Base-by-base conservation (phyloP, 78 protist species). In the Speleostelium caveatum region DNA sequence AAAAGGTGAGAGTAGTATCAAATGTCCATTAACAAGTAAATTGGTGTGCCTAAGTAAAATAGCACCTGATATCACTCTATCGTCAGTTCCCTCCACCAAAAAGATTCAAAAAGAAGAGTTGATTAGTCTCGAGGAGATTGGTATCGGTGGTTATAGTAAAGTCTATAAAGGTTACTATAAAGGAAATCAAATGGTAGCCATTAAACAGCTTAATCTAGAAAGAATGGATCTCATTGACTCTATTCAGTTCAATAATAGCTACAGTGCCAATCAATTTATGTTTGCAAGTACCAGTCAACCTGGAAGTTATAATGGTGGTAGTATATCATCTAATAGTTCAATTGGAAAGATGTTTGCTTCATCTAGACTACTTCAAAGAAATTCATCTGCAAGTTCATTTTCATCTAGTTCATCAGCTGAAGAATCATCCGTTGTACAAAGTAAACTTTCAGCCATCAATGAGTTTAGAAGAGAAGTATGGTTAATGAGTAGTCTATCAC, bases 391-490 rank as follows among this genome's bases (percentile, higher is more conserved):
- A 12, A 59, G 73, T 22, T 83, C 91, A 14, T 19, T 83, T 17
- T 67, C 80, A 32, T 68, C 78, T 17, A 59, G 41, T 22, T 67
- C 77, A 55, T 69, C 77, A 26, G 26, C n/a, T 19, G 91, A 83
- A 22, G 86, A 76, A 17, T 59, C 86, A 26, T 42, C 22, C 17
- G n/a, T 36, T 22, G 28, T 22, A 32, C 49, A 32, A 53, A 1
- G 67, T 26, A 67, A 69, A 63, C 42, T 83, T 30, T 39, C 53
- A 24, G 91, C 79, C 3, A 69, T 83, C 36, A 69, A 88, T 30
- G 90, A 91, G 65, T 91, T 91, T 38, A 39, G 95, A 39, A 77
- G 90, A 51, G 95, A 91, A 42, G 95, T 77, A 58, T 75, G 90
- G 95, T 38, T 91, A 32, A 72, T 91, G 95, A 63, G 80, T 58